Evolutionary conservation across 2,329 filamentous ascomycete species (phyloP), one percentile per base, ranked within the genome.

Genomic region (Ambrosiella beaveri): DNA sequence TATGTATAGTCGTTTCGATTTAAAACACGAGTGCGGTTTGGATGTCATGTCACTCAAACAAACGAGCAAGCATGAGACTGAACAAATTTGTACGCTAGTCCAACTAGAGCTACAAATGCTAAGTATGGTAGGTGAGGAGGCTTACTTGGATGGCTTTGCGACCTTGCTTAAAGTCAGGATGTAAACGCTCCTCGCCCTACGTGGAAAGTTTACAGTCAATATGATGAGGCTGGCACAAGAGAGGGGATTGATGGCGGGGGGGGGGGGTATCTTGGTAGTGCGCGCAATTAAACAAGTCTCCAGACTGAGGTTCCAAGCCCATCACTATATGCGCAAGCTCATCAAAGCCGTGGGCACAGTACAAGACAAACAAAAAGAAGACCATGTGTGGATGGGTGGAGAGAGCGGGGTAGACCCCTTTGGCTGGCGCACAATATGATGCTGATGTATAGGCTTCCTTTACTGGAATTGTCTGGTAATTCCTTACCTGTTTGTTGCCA

Each of bases 71-170:
- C 27, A 27, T 3, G 27, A 27, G 3, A 27, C 27, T 27, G 27
- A 27, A 27, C 27, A 61, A 77, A 72, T 76, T 12, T n/a, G 35
- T 50, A 17, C 45, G 35, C 2, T 50, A 9, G 45, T 27, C 27
- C 27, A 27, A 27, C 27, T 12, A 51, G 6, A 19, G 47, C 47
- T 51, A 51, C 44, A 47, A 17, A 44, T 41, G 38, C 53, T 44
- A 12, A 19, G 17, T n/a, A 27, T 37, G 45, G 19, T 41, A 52
- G 45, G 52, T 54, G 45, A 57, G 56, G 56, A 54, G 38, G 56
- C 79, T 86, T 88, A 97, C 93, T 90, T 97, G 91, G 78, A 89
- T 89, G 75, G 86, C 86, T 79, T 94, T 95, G 62, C 89, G 89
- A 69, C 85, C 85, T 74, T 90, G 94, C 72, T 91, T 90, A 74